These are phyloP conservation scores for Aspergillus sclerotialis DNA, from an alignment of 2,329 filamentous ascomycete genomes.

Conservation along the genomic window DNA sequence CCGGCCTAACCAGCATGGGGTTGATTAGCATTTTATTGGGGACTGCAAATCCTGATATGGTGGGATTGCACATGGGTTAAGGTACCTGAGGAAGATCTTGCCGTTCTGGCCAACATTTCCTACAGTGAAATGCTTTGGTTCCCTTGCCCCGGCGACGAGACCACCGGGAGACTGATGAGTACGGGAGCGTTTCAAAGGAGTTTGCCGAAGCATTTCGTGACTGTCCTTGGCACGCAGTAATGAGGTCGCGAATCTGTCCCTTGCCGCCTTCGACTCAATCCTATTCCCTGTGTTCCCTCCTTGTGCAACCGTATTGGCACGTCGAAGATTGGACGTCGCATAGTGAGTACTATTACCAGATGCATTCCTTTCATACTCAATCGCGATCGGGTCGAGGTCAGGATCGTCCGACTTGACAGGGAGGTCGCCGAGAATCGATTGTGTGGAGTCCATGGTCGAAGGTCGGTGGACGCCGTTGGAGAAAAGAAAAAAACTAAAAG, in stretches of 20 bases:
- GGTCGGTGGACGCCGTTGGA: background rate
- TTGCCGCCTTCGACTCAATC: slow-evolving; percentile 24
- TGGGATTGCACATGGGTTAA: slow-evolving; percentile 9
- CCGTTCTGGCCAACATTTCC: slow-evolving; percentile 78
- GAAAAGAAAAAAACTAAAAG: background rate
- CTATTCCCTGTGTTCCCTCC: slow-evolving; percentile 22
- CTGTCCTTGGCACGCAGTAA: slow-evolving; percentile 44
- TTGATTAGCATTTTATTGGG: slow-evolving; percentile 9
- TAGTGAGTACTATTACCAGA: slow-evolving; percentile 9
- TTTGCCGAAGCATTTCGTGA: slow-evolving; percentile 41
- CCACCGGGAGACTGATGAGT: slow-evolving; percentile 49
- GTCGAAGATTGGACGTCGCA: slow-evolving; percentile 23
- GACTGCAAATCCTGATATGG: background rate
- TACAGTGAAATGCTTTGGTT: slow-evolving; percentile 69
- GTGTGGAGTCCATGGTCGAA: slow-evolving; percentile 1
- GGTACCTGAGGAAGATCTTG: slow-evolving; percentile 73
- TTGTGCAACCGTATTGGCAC: slow-evolving; percentile 34
- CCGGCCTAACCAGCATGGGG: slow-evolving; percentile 20
- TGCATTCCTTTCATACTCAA: slow-evolving; percentile 10
- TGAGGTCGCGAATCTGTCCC: slow-evolving; percentile 26
- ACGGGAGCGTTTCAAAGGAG: slow-evolving; percentile 36
- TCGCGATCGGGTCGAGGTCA: slow-evolving; percentile 4
- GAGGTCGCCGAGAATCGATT: slow-evolving; percentile 2
- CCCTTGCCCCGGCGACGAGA: slow-evolving; percentile 53
- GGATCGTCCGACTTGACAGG: slow-evolving; percentile 7